Evolutionary conservation across 768 basidiomycete species (phyloP), one percentile per base, ranked within the genome.

Genomic region (Suillus ampliporus): DNA sequence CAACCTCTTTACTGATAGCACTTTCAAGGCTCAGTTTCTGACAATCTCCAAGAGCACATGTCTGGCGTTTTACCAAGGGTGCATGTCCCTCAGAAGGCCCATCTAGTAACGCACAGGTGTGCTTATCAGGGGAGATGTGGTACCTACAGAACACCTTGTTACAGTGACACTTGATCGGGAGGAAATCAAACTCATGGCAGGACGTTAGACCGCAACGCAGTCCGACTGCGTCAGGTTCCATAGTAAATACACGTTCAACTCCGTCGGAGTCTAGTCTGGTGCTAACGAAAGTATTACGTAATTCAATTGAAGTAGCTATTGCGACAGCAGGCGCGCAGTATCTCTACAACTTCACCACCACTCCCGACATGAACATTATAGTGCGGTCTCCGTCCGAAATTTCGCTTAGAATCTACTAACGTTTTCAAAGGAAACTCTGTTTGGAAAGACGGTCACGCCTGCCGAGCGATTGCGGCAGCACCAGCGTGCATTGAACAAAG

Each of bases 381-480:
- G 91, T 90, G 72, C 17, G 67, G 35, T 57, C 9, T 46, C 8
- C 17, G 19, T 43, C 5, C 1, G 1, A 38, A 51, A 15, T 41
- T 7, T 51, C 14, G n/a, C 19, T 54, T 23, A 52, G 14, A 2
- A 50, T 40, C 4, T 48, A 50, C 66, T 77, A 62, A 67, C 46
- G 38, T 67, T 61, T 54, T 43, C n/a, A 56, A 68, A 98, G 95
- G 97, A 99, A 83, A 89, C 92, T 0, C 88, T 99, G 47, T 99
- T 99, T 75, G 97, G 97, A 11, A 89, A 94, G 52, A 89, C 93
- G 1, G 86, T 97, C 34, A 98, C 97, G 19, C 97, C 97, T 19
- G 97, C 97, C 28, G 97, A 99, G 78, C 89, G 95, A 61, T 85
- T 99, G 65, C 90, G 97, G 61, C 94, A 98, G 78, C 96, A 99